Percentiles rank a stretch among this genome's conserved stretches.
These are phyloP conservation scores for Diplocarpon rosae DNA, from an alignment of 2,329 filamentous ascomycete genomes.

Conservation along the genomic window DNA sequence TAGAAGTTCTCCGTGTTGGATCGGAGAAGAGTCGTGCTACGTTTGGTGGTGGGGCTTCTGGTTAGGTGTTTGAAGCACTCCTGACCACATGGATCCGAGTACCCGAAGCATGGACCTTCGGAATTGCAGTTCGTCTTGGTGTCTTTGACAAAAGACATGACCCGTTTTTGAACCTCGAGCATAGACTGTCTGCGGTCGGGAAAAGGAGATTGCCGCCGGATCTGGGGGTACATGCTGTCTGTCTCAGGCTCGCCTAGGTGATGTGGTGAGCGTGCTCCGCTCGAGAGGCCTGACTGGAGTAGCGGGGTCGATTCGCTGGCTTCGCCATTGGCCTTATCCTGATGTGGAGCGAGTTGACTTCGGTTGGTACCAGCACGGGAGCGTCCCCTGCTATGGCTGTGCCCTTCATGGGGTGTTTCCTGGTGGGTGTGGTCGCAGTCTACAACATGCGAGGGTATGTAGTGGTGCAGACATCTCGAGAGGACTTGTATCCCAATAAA, in stretches of 20 bases:
- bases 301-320: conserved; percentile 23
- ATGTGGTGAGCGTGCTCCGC: conserved; percentile 8
- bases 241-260: background rate
- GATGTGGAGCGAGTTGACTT: conserved; percentile 4
- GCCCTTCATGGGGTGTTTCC: conserved; percentile 32
- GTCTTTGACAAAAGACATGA: conserved; percentile 55
- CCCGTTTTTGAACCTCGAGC: conserved; percentile 40
- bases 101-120: conserved; percentile 50
- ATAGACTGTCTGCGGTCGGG: conserved; percentile 39
- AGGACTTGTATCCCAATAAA: conserved; percentile 66
- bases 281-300: conserved; percentile 10
- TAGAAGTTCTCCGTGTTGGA: conserved; percentile 10
- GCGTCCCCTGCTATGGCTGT: conserved; percentile 8
- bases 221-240: background rate
- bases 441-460: conserved; percentile 69
- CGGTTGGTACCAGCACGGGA: conserved; percentile 8
- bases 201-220: background rate
- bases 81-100: conserved; percentile 53
- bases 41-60: conserved; percentile 21
- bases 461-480: conserved; percentile 60
- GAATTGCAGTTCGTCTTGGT: conserved; percentile 53
- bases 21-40: conserved; percentile 7
- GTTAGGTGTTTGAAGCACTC: conserved; percentile 52
- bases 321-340: conserved; percentile 10
- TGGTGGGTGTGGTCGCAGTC: conserved; percentile 68